Conservation (phyloP, 225 moss, liverwort and hornwort species). For the Pseudoscleropodium purum region DNA sequence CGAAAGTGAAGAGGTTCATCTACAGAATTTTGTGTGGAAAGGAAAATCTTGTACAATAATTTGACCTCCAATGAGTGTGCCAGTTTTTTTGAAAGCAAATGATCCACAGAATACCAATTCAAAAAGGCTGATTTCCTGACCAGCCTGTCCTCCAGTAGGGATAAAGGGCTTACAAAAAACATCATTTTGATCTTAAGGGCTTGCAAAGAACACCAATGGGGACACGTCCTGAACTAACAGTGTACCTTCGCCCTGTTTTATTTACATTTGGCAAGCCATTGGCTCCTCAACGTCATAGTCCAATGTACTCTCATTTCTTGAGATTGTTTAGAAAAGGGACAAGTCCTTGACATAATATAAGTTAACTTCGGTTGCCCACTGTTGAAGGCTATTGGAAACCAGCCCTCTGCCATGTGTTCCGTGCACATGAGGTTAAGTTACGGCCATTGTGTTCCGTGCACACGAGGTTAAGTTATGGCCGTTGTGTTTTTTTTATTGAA, state of each 20-base stretch:
- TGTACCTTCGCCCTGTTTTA: not conserved
- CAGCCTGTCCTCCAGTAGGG: accelerated
- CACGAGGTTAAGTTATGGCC: not conserved
- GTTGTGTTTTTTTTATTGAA: not conserved
- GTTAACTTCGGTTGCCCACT: not conserved
- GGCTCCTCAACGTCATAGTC: not conserved
- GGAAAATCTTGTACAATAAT: not conserved
- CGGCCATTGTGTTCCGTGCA: not conserved
- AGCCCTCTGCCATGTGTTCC: too few species aligned
- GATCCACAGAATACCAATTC: not conserved
- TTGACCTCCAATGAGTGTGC: not conserved
- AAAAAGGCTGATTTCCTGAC: not conserved
- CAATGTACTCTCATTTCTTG: too few species aligned
- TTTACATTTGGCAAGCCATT: not conserved
- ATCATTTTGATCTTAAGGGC: not conserved
- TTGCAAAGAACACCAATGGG: not conserved
- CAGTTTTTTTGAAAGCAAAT: not conserved
- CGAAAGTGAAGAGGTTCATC: too few species aligned
- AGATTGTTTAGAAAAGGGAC: not conserved
- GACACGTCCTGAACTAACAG: not conserved
- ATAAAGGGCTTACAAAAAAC: too few species aligned
- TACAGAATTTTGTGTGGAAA: too few species aligned
- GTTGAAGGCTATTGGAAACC: not conserved
- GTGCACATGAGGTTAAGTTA: not conserved
- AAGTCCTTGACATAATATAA: not conserved